Percentiles rank a stretch among this genome's conserved stretches.
Evolutionary conservation across 176 grass and related monocot genomes (phyloP).

Genomic region (Microstegium vimineum): DNA sequence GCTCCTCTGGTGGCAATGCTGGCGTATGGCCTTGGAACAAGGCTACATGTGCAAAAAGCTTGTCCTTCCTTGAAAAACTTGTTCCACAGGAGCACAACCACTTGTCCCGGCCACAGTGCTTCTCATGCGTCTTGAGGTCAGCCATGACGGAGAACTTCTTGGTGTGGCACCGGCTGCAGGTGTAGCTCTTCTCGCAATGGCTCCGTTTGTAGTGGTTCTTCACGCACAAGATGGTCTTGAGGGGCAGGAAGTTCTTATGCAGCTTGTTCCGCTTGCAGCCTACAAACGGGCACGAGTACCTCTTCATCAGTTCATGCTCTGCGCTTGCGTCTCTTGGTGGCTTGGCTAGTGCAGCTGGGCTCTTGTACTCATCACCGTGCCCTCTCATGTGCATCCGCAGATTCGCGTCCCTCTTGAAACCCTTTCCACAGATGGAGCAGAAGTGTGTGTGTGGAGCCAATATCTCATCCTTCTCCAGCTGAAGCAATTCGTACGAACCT

Average conservation of each 20-base stretch:
- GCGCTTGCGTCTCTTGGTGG: constrained; percentile 38
- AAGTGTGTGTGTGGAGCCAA: constrained; percentile 75
- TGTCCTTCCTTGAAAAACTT: constrained; percentile 80
- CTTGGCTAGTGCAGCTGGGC: constrained; percentile 57
- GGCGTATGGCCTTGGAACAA: constrained; percentile 75
- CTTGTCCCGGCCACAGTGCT: constrained; percentile 60
- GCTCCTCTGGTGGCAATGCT: constrained; percentile 44
- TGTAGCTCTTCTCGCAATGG: constrained; percentile 72
- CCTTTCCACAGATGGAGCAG: constrained; percentile 72
- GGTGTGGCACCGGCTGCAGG: constrained; percentile 56
- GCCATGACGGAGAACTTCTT: constrained; percentile 81
- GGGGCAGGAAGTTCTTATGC: constrained; percentile 71
- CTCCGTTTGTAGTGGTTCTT: constrained; percentile 90
- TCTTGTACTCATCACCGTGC: constrained; percentile 80
- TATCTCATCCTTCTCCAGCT: constrained; percentile 80
- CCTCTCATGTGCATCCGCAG: constrained; percentile 91
- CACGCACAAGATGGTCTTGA: constrained; percentile 77
- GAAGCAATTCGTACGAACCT: constrained; percentile 57
- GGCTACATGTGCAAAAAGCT: constrained; percentile 69
- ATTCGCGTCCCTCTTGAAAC: constrained; percentile 81
- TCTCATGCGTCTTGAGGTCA: constrained; percentile 77
- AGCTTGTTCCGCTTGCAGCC: constrained; percentile 83
- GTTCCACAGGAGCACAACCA: constrained; percentile 82
- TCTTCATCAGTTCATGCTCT: constrained; percentile 38
- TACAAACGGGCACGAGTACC: constrained; percentile 63